Base-by-base conservation (phyloP, 1,139 yeast genomes). In the Yamadazyma songkhlaensis region DNA sequence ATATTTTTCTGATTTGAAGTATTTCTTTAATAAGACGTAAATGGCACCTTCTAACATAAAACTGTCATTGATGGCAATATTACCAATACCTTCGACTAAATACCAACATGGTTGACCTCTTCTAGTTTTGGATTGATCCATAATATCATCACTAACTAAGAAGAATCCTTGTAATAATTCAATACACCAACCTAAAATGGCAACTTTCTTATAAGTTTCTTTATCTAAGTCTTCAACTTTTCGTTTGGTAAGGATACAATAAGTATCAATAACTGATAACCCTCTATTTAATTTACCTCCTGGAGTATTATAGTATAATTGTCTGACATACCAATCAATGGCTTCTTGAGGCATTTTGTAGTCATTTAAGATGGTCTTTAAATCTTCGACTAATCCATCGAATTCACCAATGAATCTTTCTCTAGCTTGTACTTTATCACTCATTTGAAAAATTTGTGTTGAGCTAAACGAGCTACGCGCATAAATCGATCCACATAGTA, bases 31-130 rank as follows among this genome's bases (percentile, higher is more conserved):
- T 50, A 94, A 69, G 46, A 87, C 72, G 67, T 92, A 94, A 53
- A 94, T 89, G 35, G 96, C 90, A 40, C 94, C 95, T 65, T 94
- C 98, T 49, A 94, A 77, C 95, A 94, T 88, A 63, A 92, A 94
- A 2, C 98, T 80, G 57, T 94, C 99, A 59, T 94, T 94, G 64
- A 94, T 92, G 43, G 99, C 98, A 59, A 92, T 84, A 61, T 88
- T 87, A 31, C 86, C 87, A 40, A 90, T 96, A 32, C 80, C 81
- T 44, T 81, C 84, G 37, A 69, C 77, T 56, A 71, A 82, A 70
- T 90, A 94, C 98, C 98, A 94, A 68, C 99, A 94, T 51, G 96
- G 92, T 64, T 92, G 97, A 40, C 97, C 97, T 61, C 99, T 83
- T 74, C 99, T 86, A 33, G 98, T 94, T 63, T 88, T 85, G 27